A percentile compares a stretch with the other conserved stretches of the same genome.
phyloP scores from a whole-genome alignment of 495 filamentous ascomycete species.

The Penicillium roqueforti region DNA sequence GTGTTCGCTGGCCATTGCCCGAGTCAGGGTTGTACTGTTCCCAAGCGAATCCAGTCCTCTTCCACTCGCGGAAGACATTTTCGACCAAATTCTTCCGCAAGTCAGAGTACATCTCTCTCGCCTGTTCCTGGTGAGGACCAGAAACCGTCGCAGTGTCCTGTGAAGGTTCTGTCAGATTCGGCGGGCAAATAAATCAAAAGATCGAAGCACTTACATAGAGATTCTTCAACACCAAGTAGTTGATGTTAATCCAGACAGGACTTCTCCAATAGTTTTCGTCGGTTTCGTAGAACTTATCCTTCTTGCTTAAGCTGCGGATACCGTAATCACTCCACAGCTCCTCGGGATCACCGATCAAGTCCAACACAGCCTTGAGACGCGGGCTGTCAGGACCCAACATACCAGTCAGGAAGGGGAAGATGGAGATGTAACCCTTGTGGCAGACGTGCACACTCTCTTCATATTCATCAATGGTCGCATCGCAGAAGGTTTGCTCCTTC shows the following conservation, averaged over 20 bases:
- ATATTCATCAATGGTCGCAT: conserved; percentile 92
- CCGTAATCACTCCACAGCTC: conserved; percentile 86
- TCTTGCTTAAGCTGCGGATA: conserved; percentile 81
- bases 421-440: conserved; percentile 92
- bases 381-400: conserved; percentile 69
- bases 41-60: conserved; percentile 93
- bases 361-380: conserved; percentile 66
- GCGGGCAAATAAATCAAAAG: conserved; percentile 3
- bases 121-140: conserved; percentile 66
- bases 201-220: conserved; percentile 64
- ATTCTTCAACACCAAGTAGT: conserved; percentile 79
- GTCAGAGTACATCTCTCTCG: conserved; percentile 67
- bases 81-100: conserved; percentile 82
- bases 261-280: conserved; percentile 97
- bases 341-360: conserved; percentile 72
- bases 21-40: conserved; percentile 97
- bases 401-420: conserved; percentile 88
- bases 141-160: conserved; percentile 43
- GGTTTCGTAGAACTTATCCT: conserved; percentile 77
- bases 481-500: conserved; percentile 76
- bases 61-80: conserved; percentile 84
- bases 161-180: conserved; percentile 2
- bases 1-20: conserved; percentile 85
- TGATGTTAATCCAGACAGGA: conserved; percentile 96
- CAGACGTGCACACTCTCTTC: conserved; percentile 88